A percentile compares a stretch with the other conserved stretches of the same genome.
phyloP scores from a whole-genome alignment of 1,139 yeast genomes.

The Sugiyamaella pinicola region DNA sequence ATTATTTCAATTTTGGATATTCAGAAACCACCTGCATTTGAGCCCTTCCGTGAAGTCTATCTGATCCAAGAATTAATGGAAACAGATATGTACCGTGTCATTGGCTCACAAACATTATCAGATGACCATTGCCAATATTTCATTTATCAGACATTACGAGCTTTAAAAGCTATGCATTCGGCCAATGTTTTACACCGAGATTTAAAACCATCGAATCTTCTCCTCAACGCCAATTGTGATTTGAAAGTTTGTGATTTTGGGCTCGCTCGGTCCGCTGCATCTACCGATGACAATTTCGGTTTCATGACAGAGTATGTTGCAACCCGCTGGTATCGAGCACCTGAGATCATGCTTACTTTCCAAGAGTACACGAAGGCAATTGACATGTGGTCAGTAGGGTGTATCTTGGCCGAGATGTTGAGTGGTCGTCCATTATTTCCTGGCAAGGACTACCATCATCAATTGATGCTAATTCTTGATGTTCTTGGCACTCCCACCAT shows the following conservation, averaged over 20 bases:
- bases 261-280: conserved; percentile 65
- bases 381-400: conserved; percentile 96
- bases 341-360: conserved; percentile 93
- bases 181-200: conserved; percentile 93
- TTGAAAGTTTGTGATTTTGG: conserved; percentile 95
- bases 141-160: conserved; percentile 86
- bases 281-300: conserved; percentile 63
- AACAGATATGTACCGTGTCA: conserved; percentile 89
- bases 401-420: conserved; percentile 91
- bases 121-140: conserved; percentile 96
- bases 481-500: conserved; percentile 86
- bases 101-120: conserved; percentile 76
- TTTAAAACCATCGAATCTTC: conserved; percentile 83
- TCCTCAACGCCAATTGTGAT: conserved; percentile 90
- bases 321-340: conserved; percentile 96
- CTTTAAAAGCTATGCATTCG: conserved; percentile 85
- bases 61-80: conserved; percentile 95
- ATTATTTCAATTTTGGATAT: conserved; percentile 88
- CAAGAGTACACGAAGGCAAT: conserved; percentile 93
- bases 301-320: conserved; percentile 97
- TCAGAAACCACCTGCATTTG: conserved; percentile 79
- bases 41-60: conserved; percentile 81
- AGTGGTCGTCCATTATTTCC: conserved; percentile 88
- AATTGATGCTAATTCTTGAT: conserved; percentile 81
- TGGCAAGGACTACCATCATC: conserved; percentile 92